Evolutionary conservation across 179 eudicot genomes (phyloP).

Genomic region (Corrigiola litoralis): DNA sequence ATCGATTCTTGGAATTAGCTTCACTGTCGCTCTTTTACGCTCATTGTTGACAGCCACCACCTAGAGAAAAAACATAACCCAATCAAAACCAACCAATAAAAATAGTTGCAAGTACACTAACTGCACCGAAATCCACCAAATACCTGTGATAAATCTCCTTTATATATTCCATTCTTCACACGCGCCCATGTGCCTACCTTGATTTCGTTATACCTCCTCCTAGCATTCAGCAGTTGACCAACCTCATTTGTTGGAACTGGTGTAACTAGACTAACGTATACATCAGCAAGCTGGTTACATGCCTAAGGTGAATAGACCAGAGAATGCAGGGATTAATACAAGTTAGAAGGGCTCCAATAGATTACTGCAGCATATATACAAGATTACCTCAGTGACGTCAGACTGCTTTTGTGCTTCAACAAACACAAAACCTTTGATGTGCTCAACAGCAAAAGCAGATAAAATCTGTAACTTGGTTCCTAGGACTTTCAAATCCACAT

Average conservation of each 20-base stretch:
- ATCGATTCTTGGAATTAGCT: slow-evolving; percentile 91
- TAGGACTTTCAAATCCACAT: slow-evolving; percentile 51
- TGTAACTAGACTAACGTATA: slow-evolving; percentile 55
- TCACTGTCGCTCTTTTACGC: slow-evolving; percentile 71
- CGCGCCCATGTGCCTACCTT: slow-evolving; percentile 80
- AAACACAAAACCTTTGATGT: slow-evolving; percentile 79
- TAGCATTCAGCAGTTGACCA: slow-evolving; percentile 55
- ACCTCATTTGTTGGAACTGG: slow-evolving; percentile 65
- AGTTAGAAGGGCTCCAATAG: background rate
- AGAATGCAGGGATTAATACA: background rate
- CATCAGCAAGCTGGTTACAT: slow-evolving; percentile 72
- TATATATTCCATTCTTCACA: slow-evolving; percentile 80
- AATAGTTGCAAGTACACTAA: background rate
- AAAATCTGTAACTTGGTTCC: slow-evolving; percentile 76
- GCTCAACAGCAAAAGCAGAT: slow-evolving; percentile 81
- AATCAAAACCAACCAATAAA: slow-evolving; percentile 1
- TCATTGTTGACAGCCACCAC: slow-evolving; percentile 63
- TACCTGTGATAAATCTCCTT: slow-evolving; percentile 91
- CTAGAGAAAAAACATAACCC: slow-evolving; percentile 30
- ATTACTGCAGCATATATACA: slow-evolving; percentile 6
- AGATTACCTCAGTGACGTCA: slow-evolving; percentile 70
- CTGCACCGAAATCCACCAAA: background rate
- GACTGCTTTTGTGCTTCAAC: slow-evolving; percentile 77
- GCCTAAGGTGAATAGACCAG: slow-evolving; percentile 35
- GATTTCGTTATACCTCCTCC: slow-evolving; percentile 55